Base-by-base conservation (phyloP, 2,329 filamentous ascomycete species). In the Raffaelea albimanens region DNA sequence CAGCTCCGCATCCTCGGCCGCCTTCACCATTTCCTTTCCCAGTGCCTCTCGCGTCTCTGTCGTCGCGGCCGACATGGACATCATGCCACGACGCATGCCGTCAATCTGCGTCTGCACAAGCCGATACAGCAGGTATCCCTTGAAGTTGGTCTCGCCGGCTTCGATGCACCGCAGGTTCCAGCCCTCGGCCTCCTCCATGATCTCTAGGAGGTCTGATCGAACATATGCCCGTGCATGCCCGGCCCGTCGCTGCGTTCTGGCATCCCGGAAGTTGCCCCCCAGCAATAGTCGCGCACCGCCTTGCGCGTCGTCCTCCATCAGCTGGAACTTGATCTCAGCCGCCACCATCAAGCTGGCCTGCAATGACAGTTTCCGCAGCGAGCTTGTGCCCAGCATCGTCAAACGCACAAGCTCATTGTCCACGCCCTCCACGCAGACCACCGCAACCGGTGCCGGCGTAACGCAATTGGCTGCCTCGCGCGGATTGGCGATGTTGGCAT, bases 81-180 rank as follows among this genome's bases (percentile, higher is more conserved):
- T 48, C 1, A 66, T 8, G 0, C 70, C 67, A 2, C 54, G 57
- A 50, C 64, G 59, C 2, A 75, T 56, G 0, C 61, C 67, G 3
- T 71, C 60, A 0, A 78, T 60, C 41, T 75, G 65, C 0, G 64
- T 62, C 5, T 52, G 51, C 1, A 73, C 51, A 5, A 70, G 52
- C 3, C 55, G 56, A 2, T 60, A 52, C n/a, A 78, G 61, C 23
- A 80, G 40, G 38, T 70, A 70, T 0, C 71, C 71, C 52, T 80
- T 80, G 22, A 72, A 59, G 47, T 78, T 80, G 0, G 73, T 78
- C 57, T 79, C 73, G 1, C 53, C 53, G 18, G 46, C 52, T 22
- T 47, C 48, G 18, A 55, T 36, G 25, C 45, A 7, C 18, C 45
- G 50, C 20, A 46, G 40, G n/a, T 34, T 36, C 48, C 48, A 52